Evolutionary conservation across 192 early-diverging fungal genomes (phyloP).

Genomic region (Coemansia sp.): DNA sequence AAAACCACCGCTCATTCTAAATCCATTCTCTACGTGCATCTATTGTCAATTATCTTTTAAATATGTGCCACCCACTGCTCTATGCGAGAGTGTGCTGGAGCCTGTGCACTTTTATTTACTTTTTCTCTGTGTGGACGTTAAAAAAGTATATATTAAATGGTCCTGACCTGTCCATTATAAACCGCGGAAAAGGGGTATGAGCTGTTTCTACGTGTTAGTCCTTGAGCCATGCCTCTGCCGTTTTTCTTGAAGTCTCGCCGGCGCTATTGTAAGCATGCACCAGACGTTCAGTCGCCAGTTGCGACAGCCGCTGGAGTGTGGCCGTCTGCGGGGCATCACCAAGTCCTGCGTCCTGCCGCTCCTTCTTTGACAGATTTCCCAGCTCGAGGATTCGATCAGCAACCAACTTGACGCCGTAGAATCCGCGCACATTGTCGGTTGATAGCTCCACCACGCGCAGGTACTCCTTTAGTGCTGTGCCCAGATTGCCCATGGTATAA

Average conservation of each 20-base stretch:
- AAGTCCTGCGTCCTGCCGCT: slow-evolving; percentile 4
- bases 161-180: not conserved
- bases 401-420: slow-evolving; percentile 80
- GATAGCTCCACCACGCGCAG: slow-evolving; percentile 85
- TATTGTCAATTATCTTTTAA: not conserved
- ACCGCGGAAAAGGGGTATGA: not conserved
- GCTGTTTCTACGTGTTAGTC: not conserved
- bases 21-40: not conserved
- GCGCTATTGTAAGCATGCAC: slow-evolving; percentile 22
- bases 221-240: slow-evolving; percentile 38
- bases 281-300: slow-evolving; percentile 49
- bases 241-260: slow-evolving; percentile 16
- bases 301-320: slow-evolving; percentile 38
- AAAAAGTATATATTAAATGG: not conserved
- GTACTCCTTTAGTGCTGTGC: slow-evolving; percentile 82
- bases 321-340: slow-evolving; percentile 30
- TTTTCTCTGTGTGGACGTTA: slow-evolving; percentile 1
- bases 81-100: not conserved
- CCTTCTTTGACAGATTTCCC: slow-evolving; percentile 8
- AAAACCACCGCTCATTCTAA: not conserved
- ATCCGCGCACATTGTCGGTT: slow-evolving; percentile 78
- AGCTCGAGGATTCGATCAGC: slow-evolving; percentile 39
- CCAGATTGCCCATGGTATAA: slow-evolving; percentile 66
- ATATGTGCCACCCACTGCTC: not conserved
- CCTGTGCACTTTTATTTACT: not conserved